A percentile compares a stretch with the other conserved stretches of the same genome.
Conservation (phyloP, 345 rosid species). For the Corymbia maculata region DNA sequence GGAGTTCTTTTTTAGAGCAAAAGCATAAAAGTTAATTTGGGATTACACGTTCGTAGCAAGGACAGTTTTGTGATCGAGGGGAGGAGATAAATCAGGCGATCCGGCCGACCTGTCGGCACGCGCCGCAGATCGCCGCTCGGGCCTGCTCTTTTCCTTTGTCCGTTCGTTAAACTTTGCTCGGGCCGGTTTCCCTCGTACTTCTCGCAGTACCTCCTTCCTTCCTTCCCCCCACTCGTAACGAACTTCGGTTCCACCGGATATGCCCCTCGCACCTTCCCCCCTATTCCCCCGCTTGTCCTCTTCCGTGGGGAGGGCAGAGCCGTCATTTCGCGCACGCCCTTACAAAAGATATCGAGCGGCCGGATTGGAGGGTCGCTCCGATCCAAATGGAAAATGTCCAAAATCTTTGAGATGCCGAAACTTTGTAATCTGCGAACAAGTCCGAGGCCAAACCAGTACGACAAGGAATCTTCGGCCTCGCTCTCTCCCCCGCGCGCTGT, state of each 20-base stretch:
- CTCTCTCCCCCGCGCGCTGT: not conserved
- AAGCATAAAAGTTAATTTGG: not conserved
- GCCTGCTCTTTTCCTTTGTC: slow-evolving; percentile 10
- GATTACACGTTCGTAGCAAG: not conserved
- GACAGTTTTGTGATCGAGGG: not conserved
- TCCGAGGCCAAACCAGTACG: not conserved
- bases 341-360: not conserved
- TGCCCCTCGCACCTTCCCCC: not conserved
- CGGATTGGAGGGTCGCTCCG: not conserved
- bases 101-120: not conserved
- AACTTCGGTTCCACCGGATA: not conserved
- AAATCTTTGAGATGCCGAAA: not conserved
- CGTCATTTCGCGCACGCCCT: not conserved
- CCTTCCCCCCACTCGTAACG: not conserved
- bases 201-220: not conserved
- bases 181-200: slow-evolving; percentile 12
- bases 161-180: not conserved
- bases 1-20: not conserved
- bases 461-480: not conserved
- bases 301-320: not conserved
- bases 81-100: not conserved
- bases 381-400: not conserved
- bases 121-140: slow-evolving; percentile 8
- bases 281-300: not conserved
- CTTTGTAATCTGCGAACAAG: not conserved